These are phyloP conservation scores for Plasmodium vinckei DNA, from an alignment of 169 alveolate genomes.

Conservation along the genomic window DNA sequence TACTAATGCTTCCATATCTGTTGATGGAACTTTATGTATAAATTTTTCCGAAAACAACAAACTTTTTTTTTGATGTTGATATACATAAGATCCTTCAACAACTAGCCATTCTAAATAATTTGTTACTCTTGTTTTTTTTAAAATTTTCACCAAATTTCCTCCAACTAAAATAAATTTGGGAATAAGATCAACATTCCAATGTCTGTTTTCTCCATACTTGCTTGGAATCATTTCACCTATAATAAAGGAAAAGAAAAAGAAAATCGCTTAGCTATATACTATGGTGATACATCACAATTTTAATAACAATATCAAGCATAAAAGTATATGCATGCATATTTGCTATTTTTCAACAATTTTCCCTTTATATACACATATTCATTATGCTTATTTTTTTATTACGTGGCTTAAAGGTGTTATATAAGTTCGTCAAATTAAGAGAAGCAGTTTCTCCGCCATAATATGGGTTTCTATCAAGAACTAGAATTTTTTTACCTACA, in stretches of 20 bases:
- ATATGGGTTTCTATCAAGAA: slow-evolving; percentile 96
- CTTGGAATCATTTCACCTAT: slow-evolving; percentile 93
- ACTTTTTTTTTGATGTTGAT: slow-evolving; percentile 97
- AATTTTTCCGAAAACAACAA: slow-evolving; percentile 93
- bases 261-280: slow-evolving; percentile 1
- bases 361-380: not conserved
- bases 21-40: slow-evolving; percentile 99
- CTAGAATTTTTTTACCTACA: slow-evolving; percentile 96
- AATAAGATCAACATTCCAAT: slow-evolving; percentile 98
- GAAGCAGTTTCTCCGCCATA: slow-evolving; percentile 99
- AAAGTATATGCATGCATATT: not conserved
- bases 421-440: slow-evolving; percentile 95
- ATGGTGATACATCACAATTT: not conserved
- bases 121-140: slow-evolving; percentile 96
- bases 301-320: not conserved
- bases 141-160: slow-evolving; percentile 96
- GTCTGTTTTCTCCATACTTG: slow-evolving; percentile 95
- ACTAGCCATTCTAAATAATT: slow-evolving; percentile 95
- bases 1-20: slow-evolving; percentile 97
- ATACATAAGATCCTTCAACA: slow-evolving; percentile 98
- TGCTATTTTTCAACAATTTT: too few relatives aligned
- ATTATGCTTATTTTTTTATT: not conserved
- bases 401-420: slow-evolving; percentile 94
- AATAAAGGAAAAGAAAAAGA: not conserved
- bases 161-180: slow-evolving; percentile 99